A percentile compares a stretch with the other conserved stretches of the same genome.
phyloP scores from a whole-genome alignment of 208 protist species.

The Chromosphaera perkinsii region DNA sequence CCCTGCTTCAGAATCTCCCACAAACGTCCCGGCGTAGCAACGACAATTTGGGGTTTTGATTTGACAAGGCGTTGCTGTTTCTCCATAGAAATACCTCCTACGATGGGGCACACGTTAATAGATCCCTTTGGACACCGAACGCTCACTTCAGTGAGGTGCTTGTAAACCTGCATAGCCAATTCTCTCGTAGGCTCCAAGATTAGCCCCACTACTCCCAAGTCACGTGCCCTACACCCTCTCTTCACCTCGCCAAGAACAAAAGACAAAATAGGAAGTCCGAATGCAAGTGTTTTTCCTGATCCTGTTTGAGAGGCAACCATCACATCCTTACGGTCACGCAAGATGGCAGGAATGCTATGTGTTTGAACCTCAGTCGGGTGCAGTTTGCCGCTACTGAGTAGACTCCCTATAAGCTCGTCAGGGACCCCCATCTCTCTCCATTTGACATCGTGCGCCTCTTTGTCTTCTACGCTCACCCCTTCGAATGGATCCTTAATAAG shows the following conservation, averaged over 20 bases:
- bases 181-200: constrained; percentile 62
- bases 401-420: not conserved
- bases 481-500: not conserved
- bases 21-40: constrained; percentile 68
- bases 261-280: constrained; percentile 11
- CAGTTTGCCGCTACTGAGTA: not conserved
- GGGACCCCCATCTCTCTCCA: not conserved
- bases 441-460: not conserved
- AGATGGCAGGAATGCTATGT: not conserved
- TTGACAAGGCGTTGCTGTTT: constrained; percentile 62
- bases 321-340: constrained; percentile 2
- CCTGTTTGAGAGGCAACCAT: not conserved
- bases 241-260: not conserved
- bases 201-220: constrained; percentile 10
- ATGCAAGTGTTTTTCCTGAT: constrained; percentile 8
- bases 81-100: constrained; percentile 59
- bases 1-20: constrained; percentile 49
- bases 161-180: constrained; percentile 62
- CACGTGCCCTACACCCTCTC: not conserved
- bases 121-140: too few relatives aligned
- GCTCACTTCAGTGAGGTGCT: constrained; percentile 50
- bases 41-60: constrained; percentile 59
- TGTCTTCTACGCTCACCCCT: not conserved
- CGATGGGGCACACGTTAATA: constrained; percentile 34
- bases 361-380: not conserved